Evolutionary conservation across 495 filamentous ascomycete species (phyloP).

Genomic region (Penicillium atrosanguineum): DNA sequence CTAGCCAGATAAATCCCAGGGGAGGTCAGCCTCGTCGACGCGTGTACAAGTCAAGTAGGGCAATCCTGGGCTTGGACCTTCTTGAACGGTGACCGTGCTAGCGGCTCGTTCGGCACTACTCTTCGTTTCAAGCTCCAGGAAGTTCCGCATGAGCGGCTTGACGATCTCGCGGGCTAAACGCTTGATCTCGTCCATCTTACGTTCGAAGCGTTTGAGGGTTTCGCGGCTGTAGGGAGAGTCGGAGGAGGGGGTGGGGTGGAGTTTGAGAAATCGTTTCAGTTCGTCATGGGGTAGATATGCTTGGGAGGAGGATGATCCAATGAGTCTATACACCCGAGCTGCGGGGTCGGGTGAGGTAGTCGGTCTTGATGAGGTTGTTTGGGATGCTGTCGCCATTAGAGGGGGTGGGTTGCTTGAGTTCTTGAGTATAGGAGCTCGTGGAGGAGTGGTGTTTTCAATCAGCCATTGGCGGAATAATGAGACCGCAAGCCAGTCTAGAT

Average conservation of each 20-base stretch:
- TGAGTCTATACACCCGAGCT: slow-evolving; percentile 69
- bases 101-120: slow-evolving; percentile 23
- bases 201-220: slow-evolving; percentile 75
- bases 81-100: slow-evolving; percentile 3
- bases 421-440: slow-evolving; percentile 51
- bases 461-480: slow-evolving; percentile 87
- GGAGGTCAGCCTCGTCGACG: slow-evolving; percentile 73
- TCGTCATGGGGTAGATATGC: slow-evolving; percentile 80
- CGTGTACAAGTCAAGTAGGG: slow-evolving; percentile 80
- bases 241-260: slow-evolving; percentile 46
- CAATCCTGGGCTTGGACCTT: slow-evolving; percentile 40
- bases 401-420: slow-evolving; percentile 29
- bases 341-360: slow-evolving; percentile 27
- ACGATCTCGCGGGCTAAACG: slow-evolving; percentile 75
- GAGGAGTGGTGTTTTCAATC: slow-evolving; percentile 77
- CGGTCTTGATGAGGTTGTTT: slow-evolving; percentile 18
- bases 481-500: slow-evolving; percentile 84
- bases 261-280: slow-evolving; percentile 81
- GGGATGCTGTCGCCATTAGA: slow-evolving; percentile 27
- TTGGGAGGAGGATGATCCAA: slow-evolving; percentile 56
- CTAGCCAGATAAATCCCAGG: slow-evolving; percentile 56
- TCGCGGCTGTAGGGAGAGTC: slow-evolving; percentile 71
- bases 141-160: slow-evolving; percentile 81
- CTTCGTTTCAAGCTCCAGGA: slow-evolving; percentile 70
- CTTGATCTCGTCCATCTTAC: slow-evolving; percentile 84